phyloP scores from a whole-genome alignment of 2,329 filamentous ascomycete genomes.

The Diaporthe vaccinii region DNA sequence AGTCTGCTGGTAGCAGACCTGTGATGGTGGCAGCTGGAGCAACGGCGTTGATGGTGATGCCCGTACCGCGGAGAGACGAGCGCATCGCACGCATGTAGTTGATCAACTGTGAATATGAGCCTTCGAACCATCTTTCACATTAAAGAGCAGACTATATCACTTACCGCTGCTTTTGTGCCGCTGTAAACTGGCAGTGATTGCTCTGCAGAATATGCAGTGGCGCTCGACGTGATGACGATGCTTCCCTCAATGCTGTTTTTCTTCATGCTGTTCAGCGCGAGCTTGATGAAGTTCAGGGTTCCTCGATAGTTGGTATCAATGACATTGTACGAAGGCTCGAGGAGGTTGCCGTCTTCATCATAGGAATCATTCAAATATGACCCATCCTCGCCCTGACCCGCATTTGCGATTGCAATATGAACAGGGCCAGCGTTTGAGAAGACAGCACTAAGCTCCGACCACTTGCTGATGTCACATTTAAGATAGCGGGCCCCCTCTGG shows the following conservation, averaged over 20 bases:
- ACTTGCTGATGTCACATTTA: conserved; percentile 48
- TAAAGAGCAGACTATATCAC: conserved; percentile 39
- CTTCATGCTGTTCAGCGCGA: conserved; percentile 49
- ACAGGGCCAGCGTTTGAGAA: conserved; percentile 46
- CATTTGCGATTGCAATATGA: conserved; percentile 43
- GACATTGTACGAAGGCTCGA: conserved; percentile 47
- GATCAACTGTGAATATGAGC: not conserved
- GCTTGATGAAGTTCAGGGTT: conserved; percentile 51
- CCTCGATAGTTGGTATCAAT: conserved; percentile 53
- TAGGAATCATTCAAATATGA: conserved; percentile 51
- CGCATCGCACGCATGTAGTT: conserved; percentile 50
- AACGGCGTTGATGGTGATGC: conserved; percentile 55
- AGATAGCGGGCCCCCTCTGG: conserved; percentile 42
- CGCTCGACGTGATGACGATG: conserved; percentile 55
- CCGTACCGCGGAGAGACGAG: conserved; percentile 43
- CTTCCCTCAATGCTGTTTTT: conserved; percentile 46
- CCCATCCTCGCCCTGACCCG: conserved; percentile 49
- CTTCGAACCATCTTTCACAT: conserved; percentile 16
- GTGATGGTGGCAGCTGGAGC: conserved; percentile 54
- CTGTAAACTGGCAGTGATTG: conserved; percentile 52
- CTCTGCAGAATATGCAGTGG: conserved; percentile 54
- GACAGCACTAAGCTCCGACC: conserved; percentile 44
- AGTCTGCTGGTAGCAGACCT: conserved; percentile 47
- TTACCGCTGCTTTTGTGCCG: conserved; percentile 44
- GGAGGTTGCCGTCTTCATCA: conserved; percentile 47